Percentiles rank a stretch among this genome's conserved stretches.
phyloP scores from a whole-genome alignment of 202 grass and related monocot species.

The Eragrostis tef region DNA sequence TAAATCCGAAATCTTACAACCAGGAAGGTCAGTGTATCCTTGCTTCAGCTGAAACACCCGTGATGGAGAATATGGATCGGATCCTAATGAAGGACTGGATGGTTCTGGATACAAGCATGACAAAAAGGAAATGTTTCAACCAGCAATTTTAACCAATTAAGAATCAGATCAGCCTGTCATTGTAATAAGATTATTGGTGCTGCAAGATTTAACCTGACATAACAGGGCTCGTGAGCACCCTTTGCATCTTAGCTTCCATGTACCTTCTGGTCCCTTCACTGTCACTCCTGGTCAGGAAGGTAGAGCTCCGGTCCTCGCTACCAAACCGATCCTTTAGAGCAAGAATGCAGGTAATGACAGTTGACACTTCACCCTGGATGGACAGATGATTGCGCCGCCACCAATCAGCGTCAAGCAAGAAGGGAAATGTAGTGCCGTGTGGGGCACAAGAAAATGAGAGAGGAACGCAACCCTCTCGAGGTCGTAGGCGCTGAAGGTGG shows the following conservation, averaged over 20 bases:
- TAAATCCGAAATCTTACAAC: slow-evolving; percentile 68
- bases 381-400: neutral
- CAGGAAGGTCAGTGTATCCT: slow-evolving; percentile 64
- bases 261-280: slow-evolving; percentile 51
- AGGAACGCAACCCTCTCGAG: slow-evolving; percentile 56
- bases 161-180: neutral
- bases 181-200: neutral
- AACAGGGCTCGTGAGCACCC: slow-evolving; percentile 52
- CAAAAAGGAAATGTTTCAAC: slow-evolving; percentile 31
- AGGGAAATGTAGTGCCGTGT: neutral
- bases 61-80: slow-evolving; percentile 47
- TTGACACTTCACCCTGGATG: slow-evolving; percentile 53
- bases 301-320: slow-evolving; percentile 8
- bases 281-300: slow-evolving; percentile 47
- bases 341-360: slow-evolving; percentile 62
- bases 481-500: slow-evolving; percentile 63
- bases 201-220: slow-evolving; percentile 61
- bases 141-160: neutral
- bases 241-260: slow-evolving; percentile 49
- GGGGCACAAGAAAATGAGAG: neutral
- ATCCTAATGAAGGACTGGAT: slow-evolving; percentile 53
- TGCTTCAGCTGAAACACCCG: slow-evolving; percentile 71
- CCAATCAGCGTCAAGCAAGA: neutral
- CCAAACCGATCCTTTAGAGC: slow-evolving; percentile 57
- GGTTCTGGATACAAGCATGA: slow-evolving; percentile 60